Percentiles rank a stretch among this genome's conserved stretches.
Conservation (phyloP, 1,139 yeast species). For the Pichia sorboxylosa region DNA sequence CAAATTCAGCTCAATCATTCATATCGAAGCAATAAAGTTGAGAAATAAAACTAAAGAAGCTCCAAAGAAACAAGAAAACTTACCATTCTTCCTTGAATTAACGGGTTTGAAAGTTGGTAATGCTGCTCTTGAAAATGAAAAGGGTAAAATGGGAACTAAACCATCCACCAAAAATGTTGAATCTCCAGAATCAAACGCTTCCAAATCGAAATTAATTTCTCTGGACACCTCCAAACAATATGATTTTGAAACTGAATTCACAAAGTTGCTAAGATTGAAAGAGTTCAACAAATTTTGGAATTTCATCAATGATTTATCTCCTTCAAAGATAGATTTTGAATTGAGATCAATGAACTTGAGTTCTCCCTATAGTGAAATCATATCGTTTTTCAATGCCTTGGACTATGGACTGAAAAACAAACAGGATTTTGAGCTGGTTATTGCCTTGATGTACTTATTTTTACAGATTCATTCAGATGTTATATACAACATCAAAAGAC, state of each 20-base stretch:
- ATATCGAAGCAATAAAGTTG: conserved; percentile 72
- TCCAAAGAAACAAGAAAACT: conserved; percentile 72
- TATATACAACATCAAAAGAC: conserved; percentile 34
- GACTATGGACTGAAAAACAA: conserved; percentile 47
- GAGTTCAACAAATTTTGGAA: conserved; percentile 42
- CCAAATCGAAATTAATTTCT: conserved; percentile 15
- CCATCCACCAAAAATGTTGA: conserved; percentile 7
- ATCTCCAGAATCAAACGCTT: conserved; percentile 1
- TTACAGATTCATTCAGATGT: conserved; percentile 78
- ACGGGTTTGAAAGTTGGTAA: conserved; percentile 60
- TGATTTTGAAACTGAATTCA: conserved; percentile 65
- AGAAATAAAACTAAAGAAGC: conserved; percentile 87
- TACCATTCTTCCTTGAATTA: conserved; percentile 70
- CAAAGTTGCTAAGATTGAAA: conserved; percentile 46
- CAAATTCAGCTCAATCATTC: conserved; percentile 66
- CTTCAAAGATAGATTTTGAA: conserved; percentile 75
- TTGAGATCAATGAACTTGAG: conserved; percentile 62
- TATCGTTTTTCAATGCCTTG: conserved; percentile 54
- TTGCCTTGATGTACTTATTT: conserved; percentile 70
- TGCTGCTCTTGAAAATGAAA: conserved; percentile 53
- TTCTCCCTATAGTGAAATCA: conserved; percentile 55
- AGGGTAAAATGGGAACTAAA: conserved; percentile 33
- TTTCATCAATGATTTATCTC: conserved; percentile 53
- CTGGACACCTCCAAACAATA: conserved; percentile 23
- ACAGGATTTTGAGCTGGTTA: conserved; percentile 54